phyloP scores from a whole-genome alignment of 2,329 filamentous ascomycete species.

The Colletotrichum lindemuthianum region DNA sequence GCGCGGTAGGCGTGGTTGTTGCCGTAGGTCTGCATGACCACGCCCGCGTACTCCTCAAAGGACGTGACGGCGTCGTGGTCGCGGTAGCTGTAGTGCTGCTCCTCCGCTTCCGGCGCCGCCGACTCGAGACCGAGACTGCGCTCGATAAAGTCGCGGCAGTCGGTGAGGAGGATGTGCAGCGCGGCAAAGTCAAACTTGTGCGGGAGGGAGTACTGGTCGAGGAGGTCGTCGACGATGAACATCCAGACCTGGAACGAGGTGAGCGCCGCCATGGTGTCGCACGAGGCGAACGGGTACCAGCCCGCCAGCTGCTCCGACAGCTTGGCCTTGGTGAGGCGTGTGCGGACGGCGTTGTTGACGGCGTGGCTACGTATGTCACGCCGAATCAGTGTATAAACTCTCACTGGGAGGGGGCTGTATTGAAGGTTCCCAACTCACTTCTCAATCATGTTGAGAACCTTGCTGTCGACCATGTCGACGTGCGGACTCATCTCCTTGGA shows the following conservation, averaged over 20 bases:
- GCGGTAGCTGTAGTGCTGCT: background rate
- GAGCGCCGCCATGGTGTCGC: slow-evolving; percentile 19
- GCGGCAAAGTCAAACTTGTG: slow-evolving; percentile 17
- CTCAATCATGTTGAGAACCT: too few relatives aligned
- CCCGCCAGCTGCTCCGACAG: slow-evolving; percentile 21
- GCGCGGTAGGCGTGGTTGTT: slow-evolving; percentile 11
- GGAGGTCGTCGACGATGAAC: slow-evolving; percentile 29
- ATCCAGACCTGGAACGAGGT: slow-evolving; percentile 29
- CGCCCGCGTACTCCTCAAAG: slow-evolving; percentile 2
- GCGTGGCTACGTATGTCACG: slow-evolving; percentile 1
- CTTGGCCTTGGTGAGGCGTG: slow-evolving; percentile 29
- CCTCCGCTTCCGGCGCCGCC: background rate
- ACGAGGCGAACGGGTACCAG: slow-evolving; percentile 26
- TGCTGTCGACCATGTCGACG: background rate
- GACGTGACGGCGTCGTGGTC: slow-evolving; percentile 23
- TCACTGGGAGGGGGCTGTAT: too few relatives aligned
- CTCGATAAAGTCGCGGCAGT: slow-evolving; percentile 26
- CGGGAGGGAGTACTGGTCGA: slow-evolving; percentile 16
- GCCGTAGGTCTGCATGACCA: background rate
- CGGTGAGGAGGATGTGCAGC: slow-evolving; percentile 11
- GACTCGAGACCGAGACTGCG: slow-evolving; percentile 7
- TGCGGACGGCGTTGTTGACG: slow-evolving; percentile 21
- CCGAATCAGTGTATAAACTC: too few relatives aligned
- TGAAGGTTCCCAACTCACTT: too few relatives aligned
- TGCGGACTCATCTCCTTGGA: slow-evolving; percentile 34